Conservation (phyloP, 2,329 filamentous ascomycete genomes). For the Harringtonia aguacate region DNA sequence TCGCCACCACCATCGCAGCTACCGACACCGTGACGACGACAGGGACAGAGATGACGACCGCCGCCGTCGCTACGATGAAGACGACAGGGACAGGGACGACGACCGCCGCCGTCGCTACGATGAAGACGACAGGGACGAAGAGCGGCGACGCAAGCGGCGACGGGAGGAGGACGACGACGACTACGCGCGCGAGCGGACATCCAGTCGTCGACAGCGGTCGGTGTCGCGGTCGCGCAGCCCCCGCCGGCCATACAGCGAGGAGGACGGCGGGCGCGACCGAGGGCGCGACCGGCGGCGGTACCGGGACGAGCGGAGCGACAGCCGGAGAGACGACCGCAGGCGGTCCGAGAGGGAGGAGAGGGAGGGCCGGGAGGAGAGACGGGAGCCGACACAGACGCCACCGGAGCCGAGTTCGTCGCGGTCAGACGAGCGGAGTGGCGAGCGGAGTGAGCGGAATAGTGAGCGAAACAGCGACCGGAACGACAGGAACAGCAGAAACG, state of each 20-base stretch:
- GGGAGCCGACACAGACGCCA: neutral
- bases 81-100: constrained; percentile 14
- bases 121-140: constrained; percentile 21
- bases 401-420: neutral
- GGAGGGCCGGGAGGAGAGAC: neutral
- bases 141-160: neutral
- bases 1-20: constrained; percentile 26
- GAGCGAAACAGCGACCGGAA: neutral
- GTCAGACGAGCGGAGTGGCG: neutral
- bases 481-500: constrained; percentile 5
- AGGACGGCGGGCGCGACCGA: constrained; percentile 9
- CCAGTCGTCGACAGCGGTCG: neutral
- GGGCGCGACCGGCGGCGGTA: neutral
- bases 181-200: neutral
- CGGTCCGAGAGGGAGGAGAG: neutral
- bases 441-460: too few relatives aligned
- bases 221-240: too few relatives aligned
- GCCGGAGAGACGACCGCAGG: neutral
- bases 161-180: neutral
- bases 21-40: constrained; percentile 18
- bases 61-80: constrained; percentile 8
- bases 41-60: constrained; percentile 17
- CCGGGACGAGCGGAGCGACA: constrained; percentile 1
- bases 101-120: constrained; percentile 30
- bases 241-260: neutral